Conservation (phyloP, 805 yeast genomes). For the Schwanniomyces sp. region DNA sequence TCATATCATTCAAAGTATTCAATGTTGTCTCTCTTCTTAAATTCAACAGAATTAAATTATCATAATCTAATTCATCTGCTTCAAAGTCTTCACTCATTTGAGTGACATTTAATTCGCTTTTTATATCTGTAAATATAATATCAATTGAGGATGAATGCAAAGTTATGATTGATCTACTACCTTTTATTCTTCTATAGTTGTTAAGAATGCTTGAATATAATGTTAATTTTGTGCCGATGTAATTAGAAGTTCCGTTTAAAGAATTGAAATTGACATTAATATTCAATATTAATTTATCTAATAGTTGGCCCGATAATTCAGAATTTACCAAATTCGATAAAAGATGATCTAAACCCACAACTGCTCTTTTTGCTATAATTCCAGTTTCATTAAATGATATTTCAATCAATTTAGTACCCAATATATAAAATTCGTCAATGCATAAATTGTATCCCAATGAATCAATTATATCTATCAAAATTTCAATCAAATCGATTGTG, state of each 20-base stretch:
- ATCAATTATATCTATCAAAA: slow-evolving; percentile 54
- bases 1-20: slow-evolving; percentile 36
- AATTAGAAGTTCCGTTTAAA: slow-evolving; percentile 15
- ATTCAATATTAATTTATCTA: slow-evolving; percentile 15
- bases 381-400: slow-evolving; percentile 42
- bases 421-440: slow-evolving; percentile 27
- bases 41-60: slow-evolving; percentile 41
- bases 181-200: slow-evolving; percentile 7
- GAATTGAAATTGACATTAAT: slow-evolving; percentile 10
- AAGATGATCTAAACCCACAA: slow-evolving; percentile 47
- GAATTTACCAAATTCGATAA: slow-evolving; percentile 21
- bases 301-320: slow-evolving; percentile 2
- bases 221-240: slow-evolving; percentile 9
- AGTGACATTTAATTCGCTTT: slow-evolving; percentile 15
- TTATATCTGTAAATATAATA: slow-evolving; percentile 16
- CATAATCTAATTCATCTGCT: slow-evolving; percentile 43
- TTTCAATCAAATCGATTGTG: slow-evolving; percentile 59
- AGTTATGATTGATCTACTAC: slow-evolving; percentile 1
- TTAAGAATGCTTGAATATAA: slow-evolving; percentile 13
- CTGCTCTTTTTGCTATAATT: slow-evolving; percentile 49
- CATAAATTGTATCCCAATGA: slow-evolving; percentile 46
- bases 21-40: slow-evolving; percentile 54
- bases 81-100: slow-evolving; percentile 9
- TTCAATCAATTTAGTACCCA: slow-evolving; percentile 29
- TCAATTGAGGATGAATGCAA: slow-evolving; percentile 4